Percentiles rank a stretch among this genome's conserved stretches.
Evolutionary conservation across 2,329 filamentous ascomycete species (phyloP).

Genomic region (Trichoderma sp.): DNA sequence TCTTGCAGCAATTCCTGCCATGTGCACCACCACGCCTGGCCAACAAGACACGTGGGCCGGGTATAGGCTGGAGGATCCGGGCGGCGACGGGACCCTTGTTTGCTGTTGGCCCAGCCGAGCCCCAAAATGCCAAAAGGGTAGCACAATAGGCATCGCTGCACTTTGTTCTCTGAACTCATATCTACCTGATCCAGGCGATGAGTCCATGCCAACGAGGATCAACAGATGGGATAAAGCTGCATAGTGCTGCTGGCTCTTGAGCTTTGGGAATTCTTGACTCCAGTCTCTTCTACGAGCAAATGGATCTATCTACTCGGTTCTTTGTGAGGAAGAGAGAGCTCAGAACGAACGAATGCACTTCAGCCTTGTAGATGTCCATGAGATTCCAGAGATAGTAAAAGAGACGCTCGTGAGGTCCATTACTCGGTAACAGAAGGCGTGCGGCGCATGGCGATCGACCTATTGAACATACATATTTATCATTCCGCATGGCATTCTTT

Average conservation of each 20-base stretch:
- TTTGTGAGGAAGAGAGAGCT: too few relatives aligned
- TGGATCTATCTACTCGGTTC: too few relatives aligned
- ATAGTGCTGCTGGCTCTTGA: neutral
- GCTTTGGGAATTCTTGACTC: neutral
- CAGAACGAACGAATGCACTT: too few relatives aligned
- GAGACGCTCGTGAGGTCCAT: too few relatives aligned
- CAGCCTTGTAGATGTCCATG: too few relatives aligned
- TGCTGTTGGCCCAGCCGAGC: neutral
- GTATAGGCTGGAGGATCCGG: slow-evolving; percentile 17
- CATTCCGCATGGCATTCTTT: too few relatives aligned
- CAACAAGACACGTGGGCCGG: slow-evolving; percentile 15
- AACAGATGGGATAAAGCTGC: neutral
- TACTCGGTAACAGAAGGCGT: too few relatives aligned
- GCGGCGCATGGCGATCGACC: too few relatives aligned
- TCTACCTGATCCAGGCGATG: too few relatives aligned
- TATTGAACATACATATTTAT: too few relatives aligned
- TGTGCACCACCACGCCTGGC: neutral
- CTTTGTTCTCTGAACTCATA: too few relatives aligned
- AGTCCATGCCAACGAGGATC: neutral
- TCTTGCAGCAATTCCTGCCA: neutral
- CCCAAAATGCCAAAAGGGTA: neutral
- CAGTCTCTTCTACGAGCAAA: neutral
- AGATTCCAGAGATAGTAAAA: too few relatives aligned
- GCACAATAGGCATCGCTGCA: neutral
- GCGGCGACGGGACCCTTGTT: neutral